Conservation (phyloP, 1,284 basidiomycete genomes). For the Abortiporus biennis region DNA sequence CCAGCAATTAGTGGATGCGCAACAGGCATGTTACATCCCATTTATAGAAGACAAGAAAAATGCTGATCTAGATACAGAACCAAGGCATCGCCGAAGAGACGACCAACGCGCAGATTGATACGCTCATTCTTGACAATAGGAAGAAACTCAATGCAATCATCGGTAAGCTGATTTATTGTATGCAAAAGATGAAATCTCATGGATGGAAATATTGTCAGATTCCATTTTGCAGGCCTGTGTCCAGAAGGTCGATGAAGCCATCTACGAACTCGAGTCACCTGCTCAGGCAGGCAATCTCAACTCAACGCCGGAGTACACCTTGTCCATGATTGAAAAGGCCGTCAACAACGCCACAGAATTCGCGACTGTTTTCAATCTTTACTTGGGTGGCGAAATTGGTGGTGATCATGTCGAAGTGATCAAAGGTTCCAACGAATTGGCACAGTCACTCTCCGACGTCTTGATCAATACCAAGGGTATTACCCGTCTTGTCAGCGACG, state of each 20-base stretch:
- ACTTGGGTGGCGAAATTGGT: constrained; percentile 83
- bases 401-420: constrained; percentile 98
- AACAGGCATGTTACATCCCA: constrained; percentile 51
- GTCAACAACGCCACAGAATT: constrained; percentile 94
- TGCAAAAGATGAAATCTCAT: too few species aligned
- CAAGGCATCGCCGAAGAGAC: constrained; percentile 85
- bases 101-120: constrained; percentile 94
- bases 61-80: constrained; percentile 38
- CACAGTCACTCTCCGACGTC: constrained; percentile 90
- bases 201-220: constrained; percentile 49
- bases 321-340: constrained; percentile 98
- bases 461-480: constrained; percentile 93
- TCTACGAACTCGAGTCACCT: constrained; percentile 96
- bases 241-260: constrained; percentile 94
- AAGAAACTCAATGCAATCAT: constrained; percentile 99
- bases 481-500: constrained; percentile 85
- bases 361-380: constrained; percentile 90
- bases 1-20: constrained; percentile 82
- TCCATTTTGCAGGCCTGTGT: constrained; percentile 97
- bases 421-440: constrained; percentile 95
- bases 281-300: constrained; percentile 91
- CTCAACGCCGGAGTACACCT: constrained; percentile 95
- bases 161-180: too few species aligned
- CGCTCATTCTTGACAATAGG: constrained; percentile 92
- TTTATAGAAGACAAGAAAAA: constrained; percentile 2